Conservation (phyloP, 129 eudicot genomes). For the Cynara cardunculus region DNA sequence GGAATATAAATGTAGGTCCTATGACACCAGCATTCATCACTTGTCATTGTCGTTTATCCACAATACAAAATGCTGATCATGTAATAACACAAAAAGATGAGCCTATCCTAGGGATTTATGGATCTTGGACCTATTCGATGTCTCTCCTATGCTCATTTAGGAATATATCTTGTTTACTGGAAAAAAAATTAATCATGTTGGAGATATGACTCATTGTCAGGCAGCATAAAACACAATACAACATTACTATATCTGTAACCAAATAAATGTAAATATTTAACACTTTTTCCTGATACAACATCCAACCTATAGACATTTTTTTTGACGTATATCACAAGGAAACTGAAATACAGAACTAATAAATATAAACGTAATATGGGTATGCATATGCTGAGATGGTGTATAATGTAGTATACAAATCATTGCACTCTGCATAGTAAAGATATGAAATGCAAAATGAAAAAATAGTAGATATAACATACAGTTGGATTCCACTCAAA, state of each 20-base stretch:
- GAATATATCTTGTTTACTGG: background rate
- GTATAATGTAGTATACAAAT: background rate
- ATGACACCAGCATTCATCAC: background rate
- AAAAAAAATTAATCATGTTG: background rate
- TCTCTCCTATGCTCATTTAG: background rate
- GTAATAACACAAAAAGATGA: background rate
- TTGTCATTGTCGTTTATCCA: background rate
- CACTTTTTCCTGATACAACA: background rate
- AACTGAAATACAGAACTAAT: background rate
- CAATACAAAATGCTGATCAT: background rate
- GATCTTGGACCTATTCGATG: background rate
- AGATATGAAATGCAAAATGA: conserved; percentile 6
- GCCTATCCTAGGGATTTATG: background rate
- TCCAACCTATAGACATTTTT: background rate
- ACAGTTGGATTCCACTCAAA: conserved; percentile 93
- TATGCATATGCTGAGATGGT: background rate
- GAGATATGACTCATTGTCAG: background rate
- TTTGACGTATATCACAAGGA: background rate
- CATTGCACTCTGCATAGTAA: background rate
- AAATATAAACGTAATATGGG: background rate
- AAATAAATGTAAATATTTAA: background rate
- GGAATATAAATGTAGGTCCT: background rate
- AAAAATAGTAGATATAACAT: conserved; percentile 29
- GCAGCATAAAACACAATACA: background rate
- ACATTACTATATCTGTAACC: background rate